Conservation (phyloP, 768 basidiomycete genomes). For the Termitomyces eurrhizus region DNA sequence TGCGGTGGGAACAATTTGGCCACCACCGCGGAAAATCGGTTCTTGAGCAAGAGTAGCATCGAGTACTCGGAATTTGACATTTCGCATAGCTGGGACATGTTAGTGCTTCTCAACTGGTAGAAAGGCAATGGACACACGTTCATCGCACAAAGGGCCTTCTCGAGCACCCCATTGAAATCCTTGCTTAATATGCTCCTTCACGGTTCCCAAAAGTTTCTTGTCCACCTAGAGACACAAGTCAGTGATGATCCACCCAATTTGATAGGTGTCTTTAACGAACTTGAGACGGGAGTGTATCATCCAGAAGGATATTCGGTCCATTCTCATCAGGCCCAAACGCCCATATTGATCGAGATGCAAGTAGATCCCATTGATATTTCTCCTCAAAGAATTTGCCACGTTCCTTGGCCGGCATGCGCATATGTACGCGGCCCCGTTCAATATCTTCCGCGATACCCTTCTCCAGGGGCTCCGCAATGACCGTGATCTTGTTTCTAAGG, state of each 20-base stretch:
- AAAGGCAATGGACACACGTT: slow-evolving; percentile 67
- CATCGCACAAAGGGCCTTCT: slow-evolving; percentile 97
- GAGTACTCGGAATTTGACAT: slow-evolving; percentile 95
- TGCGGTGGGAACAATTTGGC: slow-evolving; percentile 98
- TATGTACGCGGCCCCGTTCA: slow-evolving; percentile 87
- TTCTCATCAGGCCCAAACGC: slow-evolving; percentile 97
- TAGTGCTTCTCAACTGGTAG: background rate
- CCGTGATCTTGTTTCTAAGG: slow-evolving; percentile 90
- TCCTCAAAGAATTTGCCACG: slow-evolving; percentile 94
- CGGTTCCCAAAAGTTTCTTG: slow-evolving; percentile 84
- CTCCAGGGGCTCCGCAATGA: slow-evolving; percentile 98
- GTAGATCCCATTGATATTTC: slow-evolving; percentile 97
- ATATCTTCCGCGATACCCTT: slow-evolving; percentile 95
- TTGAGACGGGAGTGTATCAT: slow-evolving; percentile 95
- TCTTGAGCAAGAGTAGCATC: slow-evolving; percentile 92
- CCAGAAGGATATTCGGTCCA: slow-evolving; percentile 89
- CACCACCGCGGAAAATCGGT: slow-evolving; percentile 96
- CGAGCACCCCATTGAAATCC: slow-evolving; percentile 99
- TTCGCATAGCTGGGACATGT: slow-evolving; percentile 79
- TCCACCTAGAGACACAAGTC: slow-evolving; percentile 56
- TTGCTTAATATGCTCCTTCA: slow-evolving; percentile 95
- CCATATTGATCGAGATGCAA: slow-evolving; percentile 98
- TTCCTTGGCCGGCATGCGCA: slow-evolving; percentile 94
- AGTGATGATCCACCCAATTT: background rate
- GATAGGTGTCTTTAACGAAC: slow-evolving; percentile 31